Evolutionary conservation across 768 basidiomycete species (phyloP), one percentile per base, ranked within the genome.

Genomic region (Strobilomyces confusus): DNA sequence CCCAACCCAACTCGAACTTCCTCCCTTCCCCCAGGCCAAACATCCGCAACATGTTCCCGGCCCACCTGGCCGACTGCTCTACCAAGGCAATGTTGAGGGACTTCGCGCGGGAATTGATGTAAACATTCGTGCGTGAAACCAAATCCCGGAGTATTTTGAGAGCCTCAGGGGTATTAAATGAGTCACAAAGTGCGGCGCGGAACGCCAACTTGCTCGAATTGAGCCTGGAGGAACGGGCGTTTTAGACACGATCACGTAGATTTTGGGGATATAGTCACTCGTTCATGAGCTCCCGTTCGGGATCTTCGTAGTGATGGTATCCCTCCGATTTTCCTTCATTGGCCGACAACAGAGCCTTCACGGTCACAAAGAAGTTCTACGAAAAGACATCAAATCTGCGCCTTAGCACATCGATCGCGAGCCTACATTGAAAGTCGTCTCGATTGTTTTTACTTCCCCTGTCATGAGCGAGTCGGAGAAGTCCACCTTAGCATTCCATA

Each of bases 401-500:
- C 25, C 22, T 15, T 14, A 5, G 25, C 9, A 20, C 36, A 51
- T 44, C 34, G 9, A 53, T 45, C 48, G 56, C 36, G 30, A 44
- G 67, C 84, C 64, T 62, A 97, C 95, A 69, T 97, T 95, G 61
- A 98, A 78, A 15, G 84, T 81, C 6, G 76, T 76, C 71, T 99
- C 97, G 25, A 92, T 78, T 50, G 80, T 86, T 58, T 86, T 84
- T 17, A 95, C 92, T 76, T 98, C 95, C 29, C 86, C 84, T 30
- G 86, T 86, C 89, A 92, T 90, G 51, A 89, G 71, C 11, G 86
- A 85, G 64, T 94, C 90, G 29, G 93, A 95, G 69, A 97, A 97
- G 69, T 99, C 97, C 48, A 98, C 80, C 69, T 91, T 91, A 20
- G 89, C 79, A 67, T 87, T 93, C 97, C 97, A 99, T 33, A 86